These are phyloP conservation scores for Phytophthora cajani DNA, from an alignment of 352 stramenopile genomes.

Conservation along the genomic window DNA sequence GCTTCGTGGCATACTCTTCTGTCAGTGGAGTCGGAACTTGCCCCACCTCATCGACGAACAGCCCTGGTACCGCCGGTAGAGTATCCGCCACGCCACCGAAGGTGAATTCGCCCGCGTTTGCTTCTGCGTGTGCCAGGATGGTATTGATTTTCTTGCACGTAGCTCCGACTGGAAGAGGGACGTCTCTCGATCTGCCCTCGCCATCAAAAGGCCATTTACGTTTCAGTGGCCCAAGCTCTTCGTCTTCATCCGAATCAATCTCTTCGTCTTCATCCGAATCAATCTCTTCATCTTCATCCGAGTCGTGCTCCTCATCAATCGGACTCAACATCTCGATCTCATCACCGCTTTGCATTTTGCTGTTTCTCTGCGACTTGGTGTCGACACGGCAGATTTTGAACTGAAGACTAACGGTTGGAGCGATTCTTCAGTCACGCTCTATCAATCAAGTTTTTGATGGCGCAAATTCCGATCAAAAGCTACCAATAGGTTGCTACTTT, in stretches of 20 bases:
- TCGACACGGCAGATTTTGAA: neutral
- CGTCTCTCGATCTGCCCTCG: neutral
- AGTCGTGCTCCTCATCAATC: neutral
- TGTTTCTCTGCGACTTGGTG: too few species aligned
- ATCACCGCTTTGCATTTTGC: neutral
- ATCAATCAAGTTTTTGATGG: too few species aligned
- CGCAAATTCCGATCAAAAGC: neutral
- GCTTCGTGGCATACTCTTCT: neutral
- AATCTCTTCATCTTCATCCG: neutral
- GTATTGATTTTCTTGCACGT: neutral
- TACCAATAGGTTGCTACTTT: too few species aligned
- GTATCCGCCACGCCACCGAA: constrained; percentile 3
- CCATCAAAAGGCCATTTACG: constrained; percentile 8
- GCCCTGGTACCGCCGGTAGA: neutral
- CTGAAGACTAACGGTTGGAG: neutral
- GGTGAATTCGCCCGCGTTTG: constrained; percentile 2
- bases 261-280: neutral
- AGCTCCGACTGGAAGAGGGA: neutral
- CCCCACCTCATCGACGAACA: neutral
- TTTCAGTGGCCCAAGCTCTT: neutral
- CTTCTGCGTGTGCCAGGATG: neutral
- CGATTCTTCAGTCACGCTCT: neutral
- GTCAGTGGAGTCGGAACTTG: constrained; percentile 1
- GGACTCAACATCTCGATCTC: neutral
- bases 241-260: neutral